Evolutionary conservation across 1,284 basidiomycete genomes (phyloP).

Genomic region (Inonotus hispidus): DNA sequence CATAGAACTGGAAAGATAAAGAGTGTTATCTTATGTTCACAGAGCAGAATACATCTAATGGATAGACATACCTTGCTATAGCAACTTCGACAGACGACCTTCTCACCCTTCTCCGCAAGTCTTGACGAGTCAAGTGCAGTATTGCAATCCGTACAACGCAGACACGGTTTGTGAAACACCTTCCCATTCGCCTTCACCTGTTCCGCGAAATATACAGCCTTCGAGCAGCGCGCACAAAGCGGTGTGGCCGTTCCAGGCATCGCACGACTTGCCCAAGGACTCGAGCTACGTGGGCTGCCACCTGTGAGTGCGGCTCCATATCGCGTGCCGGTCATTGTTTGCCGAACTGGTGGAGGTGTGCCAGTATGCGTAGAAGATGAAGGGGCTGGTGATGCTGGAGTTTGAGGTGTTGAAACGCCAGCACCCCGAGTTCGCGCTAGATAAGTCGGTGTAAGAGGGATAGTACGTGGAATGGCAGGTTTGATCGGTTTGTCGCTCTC

Average conservation of each 20-base stretch:
- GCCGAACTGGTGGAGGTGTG: slow-evolving; percentile 30
- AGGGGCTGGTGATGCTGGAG: slow-evolving; percentile 23
- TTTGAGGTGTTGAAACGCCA: slow-evolving; percentile 18
- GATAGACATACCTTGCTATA: slow-evolving; percentile 56
- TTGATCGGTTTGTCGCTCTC: slow-evolving; percentile 1
- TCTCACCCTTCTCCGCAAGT: slow-evolving; percentile 67
- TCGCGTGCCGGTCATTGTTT: slow-evolving; percentile 43
- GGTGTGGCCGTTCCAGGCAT: slow-evolving; percentile 34
- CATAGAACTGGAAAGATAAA: slow-evolving; percentile 44
- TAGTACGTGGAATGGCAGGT: slow-evolving; percentile 15
- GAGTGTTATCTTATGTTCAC: slow-evolving; percentile 6
- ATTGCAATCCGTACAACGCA: slow-evolving; percentile 65
- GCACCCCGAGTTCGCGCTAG: slow-evolving; percentile 21
- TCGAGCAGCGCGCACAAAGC: slow-evolving; percentile 49
- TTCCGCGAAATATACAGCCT: slow-evolving; percentile 62
- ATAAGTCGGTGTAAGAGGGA: slow-evolving; percentile 22
- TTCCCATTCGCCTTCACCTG: slow-evolving; percentile 71
- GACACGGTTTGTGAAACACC: slow-evolving; percentile 70
- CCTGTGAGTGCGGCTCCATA: slow-evolving; percentile 41
- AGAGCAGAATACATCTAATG: not conserved
- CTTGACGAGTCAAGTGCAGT: slow-evolving; percentile 60
- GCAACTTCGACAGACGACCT: slow-evolving; percentile 63
- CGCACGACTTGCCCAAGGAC: slow-evolving; percentile 29
- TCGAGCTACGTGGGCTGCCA: not conserved
- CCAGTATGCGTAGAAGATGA: slow-evolving; percentile 23